Evolutionary conservation across 441 rosid species (phyloP).

Genomic region (Gossypium gossypioides): DNA sequence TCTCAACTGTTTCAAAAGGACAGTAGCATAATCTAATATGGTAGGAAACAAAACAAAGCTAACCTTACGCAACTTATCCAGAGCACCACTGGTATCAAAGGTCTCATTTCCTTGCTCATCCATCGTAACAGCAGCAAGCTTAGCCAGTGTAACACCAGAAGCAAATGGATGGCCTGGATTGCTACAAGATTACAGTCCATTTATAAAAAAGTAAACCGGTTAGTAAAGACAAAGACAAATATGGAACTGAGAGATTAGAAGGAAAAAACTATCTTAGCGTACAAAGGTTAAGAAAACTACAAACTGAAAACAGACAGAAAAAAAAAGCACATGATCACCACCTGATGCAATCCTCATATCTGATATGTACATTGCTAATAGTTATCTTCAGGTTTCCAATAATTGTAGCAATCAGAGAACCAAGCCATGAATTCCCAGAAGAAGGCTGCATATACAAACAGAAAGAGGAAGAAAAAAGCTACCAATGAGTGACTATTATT

Average conservation of each 20-base stretch:
- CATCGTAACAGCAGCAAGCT: constrained; percentile 96
- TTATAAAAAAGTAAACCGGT: constrained; percentile 17
- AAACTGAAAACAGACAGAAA: not conserved
- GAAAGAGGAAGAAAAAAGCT: constrained; percentile 8
- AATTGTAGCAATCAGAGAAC: constrained; percentile 82
- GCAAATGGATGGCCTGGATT: constrained; percentile 81
- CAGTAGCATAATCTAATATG: not conserved
- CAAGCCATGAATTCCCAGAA: constrained; percentile 85
- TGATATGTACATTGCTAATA: constrained; percentile 89
- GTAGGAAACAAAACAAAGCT: constrained; percentile 23
- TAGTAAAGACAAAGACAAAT: constrained; percentile 2
- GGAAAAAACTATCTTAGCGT: constrained; percentile 1
- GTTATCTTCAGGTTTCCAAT: constrained; percentile 96
- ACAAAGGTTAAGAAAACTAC: constrained; percentile 12
- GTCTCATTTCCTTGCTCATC: constrained; percentile 97
- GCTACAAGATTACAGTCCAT: constrained; percentile 28
- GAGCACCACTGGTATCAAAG: constrained; percentile 94
- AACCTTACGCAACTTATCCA: constrained; percentile 90
- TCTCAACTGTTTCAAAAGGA: not conserved
- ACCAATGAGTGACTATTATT: constrained; percentile 5
- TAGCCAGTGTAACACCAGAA: constrained; percentile 86
- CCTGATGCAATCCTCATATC: constrained; percentile 93
- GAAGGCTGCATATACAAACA: constrained; percentile 41
- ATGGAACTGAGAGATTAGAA: not conserved
- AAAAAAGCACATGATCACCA: constrained; percentile 27